Evolutionary conservation across 257 asterid species (phyloP), one percentile per base, ranked within the genome.

Genomic region (Solanum chiquidenum): DNA sequence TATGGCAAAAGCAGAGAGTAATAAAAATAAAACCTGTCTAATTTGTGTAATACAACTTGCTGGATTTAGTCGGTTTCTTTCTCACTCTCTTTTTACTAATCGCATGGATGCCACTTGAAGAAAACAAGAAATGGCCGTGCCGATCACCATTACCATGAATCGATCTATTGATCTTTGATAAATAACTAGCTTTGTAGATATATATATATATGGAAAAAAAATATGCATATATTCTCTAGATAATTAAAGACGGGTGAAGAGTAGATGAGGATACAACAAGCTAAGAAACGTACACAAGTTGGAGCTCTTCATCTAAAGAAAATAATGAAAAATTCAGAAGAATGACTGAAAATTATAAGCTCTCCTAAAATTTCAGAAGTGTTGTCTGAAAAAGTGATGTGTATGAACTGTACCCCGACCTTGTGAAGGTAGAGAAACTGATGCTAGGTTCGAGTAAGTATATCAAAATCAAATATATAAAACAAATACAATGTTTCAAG

Each of bases 81-180:
- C 31, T 58, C 25, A 7, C 18, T 18, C 14, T 72, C 27, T 37
- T 7, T 12, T 0, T 74, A 46, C 6, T 46, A 4, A 23, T 83
- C 89, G 95, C 98, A 95, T 95, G 98, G 86, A 20, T 64, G 95
- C 91, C 96, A 94, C 95, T 94, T 95, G 84, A 58, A 29, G 11
- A 42, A n/a, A 76, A 38, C 23, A 20, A 74, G 31, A 37, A 49
- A 49, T 2, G 55, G 62, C 60, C 21, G 10, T 60, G 31, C 4
- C 16, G 7, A n/a, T 62, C 31, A 62, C 14, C 71, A 4, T n/a
- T 62, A n/a, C 71, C 16, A 23, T 62, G 71, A 62, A 62, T 62
- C 3, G 31, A 62, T 62, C 3, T 23, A 62, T 23, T 62, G 16
- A 62, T 62, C 27, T 62, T 62, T 62, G 31, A 62, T 27, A 62